Percentiles rank a stretch among this genome's conserved stretches.
Conservation (phyloP, 192 early-diverging fungal species). For the Mortierella antarctica region DNA sequence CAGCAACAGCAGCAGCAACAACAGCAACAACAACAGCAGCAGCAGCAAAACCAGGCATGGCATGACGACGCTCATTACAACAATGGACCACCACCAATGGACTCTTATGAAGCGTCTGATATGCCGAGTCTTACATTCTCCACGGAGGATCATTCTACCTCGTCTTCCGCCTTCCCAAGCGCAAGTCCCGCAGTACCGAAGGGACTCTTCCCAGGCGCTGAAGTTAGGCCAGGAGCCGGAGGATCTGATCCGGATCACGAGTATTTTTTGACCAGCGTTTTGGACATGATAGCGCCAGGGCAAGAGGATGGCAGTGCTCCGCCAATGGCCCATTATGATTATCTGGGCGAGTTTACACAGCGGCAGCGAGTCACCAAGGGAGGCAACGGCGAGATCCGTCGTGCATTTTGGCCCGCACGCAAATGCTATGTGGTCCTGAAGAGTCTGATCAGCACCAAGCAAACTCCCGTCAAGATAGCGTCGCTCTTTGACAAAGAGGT, state of each 20-base stretch:
- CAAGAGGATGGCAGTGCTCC: neutral
- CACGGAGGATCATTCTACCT: neutral
- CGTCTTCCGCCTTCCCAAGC: neutral
- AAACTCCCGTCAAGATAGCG: conserved; percentile 9
- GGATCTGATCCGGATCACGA: conserved; percentile 2
- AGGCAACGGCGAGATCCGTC: conserved; percentile 28
- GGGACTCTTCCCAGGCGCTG: neutral
- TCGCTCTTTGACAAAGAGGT: conserved; percentile 31
- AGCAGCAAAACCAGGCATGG: neutral
- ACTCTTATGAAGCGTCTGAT: neutral
- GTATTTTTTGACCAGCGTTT: conserved; percentile 16
- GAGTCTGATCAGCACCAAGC: conserved; percentile 18
- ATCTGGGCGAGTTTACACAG: conserved; percentile 6
- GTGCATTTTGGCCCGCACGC: conserved; percentile 10
- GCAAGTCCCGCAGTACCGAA: neutral
- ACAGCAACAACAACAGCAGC: conserved; percentile 6
- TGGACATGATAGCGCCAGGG: conserved; percentile 6
- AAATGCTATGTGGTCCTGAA: conserved; percentile 18
- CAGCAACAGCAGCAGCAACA: neutral
- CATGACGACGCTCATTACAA: neutral
- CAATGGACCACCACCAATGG: neutral
- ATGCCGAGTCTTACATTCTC: conserved; percentile 19
- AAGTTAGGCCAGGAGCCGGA: neutral
- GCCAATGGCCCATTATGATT: conserved; percentile 10
- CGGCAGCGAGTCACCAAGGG: conserved; percentile 8